phyloP scores from a whole-genome alignment of 2,329 filamentous ascomycete genomes.

The Penicillium olsonii region DNA sequence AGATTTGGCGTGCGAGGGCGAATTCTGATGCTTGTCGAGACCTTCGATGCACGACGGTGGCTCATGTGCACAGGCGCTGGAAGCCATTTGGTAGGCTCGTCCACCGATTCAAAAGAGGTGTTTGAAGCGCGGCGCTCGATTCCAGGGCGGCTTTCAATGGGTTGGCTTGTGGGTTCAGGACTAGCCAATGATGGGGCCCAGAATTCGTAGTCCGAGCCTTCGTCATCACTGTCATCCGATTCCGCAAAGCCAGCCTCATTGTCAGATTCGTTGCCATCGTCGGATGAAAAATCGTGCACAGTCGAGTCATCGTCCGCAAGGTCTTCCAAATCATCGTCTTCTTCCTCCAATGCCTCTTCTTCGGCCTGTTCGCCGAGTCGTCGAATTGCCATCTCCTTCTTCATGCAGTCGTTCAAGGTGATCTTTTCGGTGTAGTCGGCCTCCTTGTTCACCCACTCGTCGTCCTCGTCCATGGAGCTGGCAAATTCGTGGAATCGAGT shows the following conservation, averaged over 20 bases:
- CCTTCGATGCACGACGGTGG: conserved; percentile 30
- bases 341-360: conserved; percentile 78
- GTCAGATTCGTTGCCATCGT: conserved; percentile 78
- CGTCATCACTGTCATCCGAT: conserved; percentile 64
- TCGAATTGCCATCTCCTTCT: conserved; percentile 86
- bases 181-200: conserved; percentile 55
- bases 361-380: conserved; percentile 86
- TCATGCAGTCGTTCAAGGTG: conserved; percentile 84
- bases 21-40: conserved; percentile 54
- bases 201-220: conserved; percentile 65
- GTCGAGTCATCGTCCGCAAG: conserved; percentile 67
- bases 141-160: conserved; percentile 50
- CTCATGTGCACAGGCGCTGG: conserved; percentile 31
- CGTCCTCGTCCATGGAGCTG: conserved; percentile 75
- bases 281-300: conserved; percentile 50
- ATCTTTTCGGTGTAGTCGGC: conserved; percentile 67
- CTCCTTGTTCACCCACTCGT: conserved; percentile 85
- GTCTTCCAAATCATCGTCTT: conserved; percentile 63
- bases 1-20: conserved; percentile 75
- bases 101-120: conserved; percentile 56
- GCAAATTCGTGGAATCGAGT: conserved; percentile 85
- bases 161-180: conserved; percentile 57
- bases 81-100: conserved; percentile 32
- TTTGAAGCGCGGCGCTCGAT: conserved; percentile 52
- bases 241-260: conserved; percentile 72